Base-by-base conservation (phyloP, 2,329 filamentous ascomycete species). In the Rhynchosporium graminicola region DNA sequence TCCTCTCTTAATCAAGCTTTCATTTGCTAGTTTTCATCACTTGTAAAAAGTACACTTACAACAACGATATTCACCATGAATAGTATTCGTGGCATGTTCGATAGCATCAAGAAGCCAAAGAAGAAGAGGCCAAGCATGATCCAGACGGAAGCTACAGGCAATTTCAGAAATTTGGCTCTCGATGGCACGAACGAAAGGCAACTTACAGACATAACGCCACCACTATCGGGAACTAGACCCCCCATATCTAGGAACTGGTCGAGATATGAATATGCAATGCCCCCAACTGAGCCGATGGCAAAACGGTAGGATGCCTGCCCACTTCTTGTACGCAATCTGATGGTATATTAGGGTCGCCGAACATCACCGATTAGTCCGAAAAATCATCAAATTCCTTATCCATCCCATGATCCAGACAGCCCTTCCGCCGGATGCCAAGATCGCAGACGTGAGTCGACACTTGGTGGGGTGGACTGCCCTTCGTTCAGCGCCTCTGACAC, bases 391-490 rank as follows among this genome's bases (percentile, higher is more conserved):
- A 10, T 54, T 54, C 26, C 51, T 54, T 4, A 54, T 54, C 8
- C 51, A 54, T 26, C 51, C 51, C 1, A 40, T 2, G n/a, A 54
- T 54, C 33, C 33, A 54, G 33, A 6, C 33, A 28, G 4, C 10
- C 12, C 51, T 54, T 28, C 51, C n/a, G 6, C 20, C 36, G 3
- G 36, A 54, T 40, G 36, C 51, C 4, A 54, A 29, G 12, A 29
- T 54, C 36, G 51, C 51, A 40, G 51, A 54, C 13, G 51, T 54
- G 33, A 54, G 36, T 28, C 4, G 43, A 26, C 8, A 8, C 43
- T 28, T 4, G 6, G 6, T 15, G 40, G 8, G 10, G 12, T 40
- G 36, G 36, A 12, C 7, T 40, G 12, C 40, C 40, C 10, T 15
- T 13, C 10, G 12, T 12, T 15, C n/a, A 46, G 26, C 4, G n/a